These are phyloP conservation scores for Salix caprea DNA, from an alignment of 345 rosid species.

Conservation along the genomic window DNA sequence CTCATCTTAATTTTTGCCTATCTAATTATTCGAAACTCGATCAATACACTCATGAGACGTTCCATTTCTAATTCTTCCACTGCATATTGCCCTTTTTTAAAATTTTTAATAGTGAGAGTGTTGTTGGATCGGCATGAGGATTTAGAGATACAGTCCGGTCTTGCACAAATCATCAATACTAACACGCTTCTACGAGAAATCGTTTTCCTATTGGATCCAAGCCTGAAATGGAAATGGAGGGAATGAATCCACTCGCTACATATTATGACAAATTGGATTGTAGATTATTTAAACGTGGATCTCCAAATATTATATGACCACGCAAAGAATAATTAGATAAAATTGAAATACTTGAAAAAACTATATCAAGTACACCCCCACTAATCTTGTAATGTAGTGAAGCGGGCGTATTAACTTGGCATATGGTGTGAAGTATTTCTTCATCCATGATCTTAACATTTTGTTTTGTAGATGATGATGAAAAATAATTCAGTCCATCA, in stretches of 20 bases:
- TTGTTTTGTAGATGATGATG: neutral
- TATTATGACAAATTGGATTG: neutral
- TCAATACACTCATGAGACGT: too few relatives aligned
- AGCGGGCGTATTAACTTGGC: neutral
- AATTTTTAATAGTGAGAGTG: neutral
- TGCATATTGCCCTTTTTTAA: neutral
- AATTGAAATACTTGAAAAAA: neutral
- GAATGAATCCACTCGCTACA: neutral
- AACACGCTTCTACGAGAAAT: too few relatives aligned
- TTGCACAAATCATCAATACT: neutral
- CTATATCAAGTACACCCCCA: neutral
- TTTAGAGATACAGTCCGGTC: neutral
- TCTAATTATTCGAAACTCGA: neutral
- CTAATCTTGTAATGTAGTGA: neutral
- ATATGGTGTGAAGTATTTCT: neutral
- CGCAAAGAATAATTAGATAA: neutral
- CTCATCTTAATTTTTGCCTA: neutral
- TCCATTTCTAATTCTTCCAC: neutral
- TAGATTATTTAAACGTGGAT: neutral
- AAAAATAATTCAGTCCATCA: neutral
- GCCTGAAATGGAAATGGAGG: neutral
- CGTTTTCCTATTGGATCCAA: neutral
- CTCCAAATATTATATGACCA: neutral
- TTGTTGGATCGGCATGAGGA: neutral
- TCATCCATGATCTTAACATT: neutral